Conservation (phyloP, 2,329 filamentous ascomycete species). For the Fusarium sp. region DNA sequence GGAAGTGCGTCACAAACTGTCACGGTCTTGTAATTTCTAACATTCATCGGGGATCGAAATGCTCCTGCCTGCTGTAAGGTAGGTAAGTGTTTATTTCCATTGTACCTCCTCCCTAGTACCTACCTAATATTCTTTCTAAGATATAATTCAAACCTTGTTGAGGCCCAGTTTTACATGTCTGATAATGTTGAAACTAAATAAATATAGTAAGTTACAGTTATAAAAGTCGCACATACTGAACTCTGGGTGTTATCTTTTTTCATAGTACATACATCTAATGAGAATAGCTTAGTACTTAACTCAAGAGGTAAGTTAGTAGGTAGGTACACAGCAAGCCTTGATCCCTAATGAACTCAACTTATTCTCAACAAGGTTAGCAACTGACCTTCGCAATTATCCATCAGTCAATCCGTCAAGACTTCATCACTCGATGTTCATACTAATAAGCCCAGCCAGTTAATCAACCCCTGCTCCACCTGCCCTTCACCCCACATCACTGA, state of each 20-base stretch:
- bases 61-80: not conserved
- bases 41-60: not conserved
- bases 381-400: not conserved
- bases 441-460: not conserved
- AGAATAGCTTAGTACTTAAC: not conserved
- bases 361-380: not conserved
- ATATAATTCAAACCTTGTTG: not conserved
- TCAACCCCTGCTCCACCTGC: not conserved
- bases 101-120: not conserved
- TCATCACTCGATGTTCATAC: not conserved
- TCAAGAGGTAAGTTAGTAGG: not conserved
- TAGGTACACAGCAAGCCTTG: not conserved
- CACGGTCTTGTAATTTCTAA: constrained; percentile 14
- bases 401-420: not conserved
- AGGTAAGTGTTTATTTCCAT: not conserved
- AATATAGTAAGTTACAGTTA: not conserved
- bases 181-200: not conserved
- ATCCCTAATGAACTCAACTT: not conserved
- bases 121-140: not conserved
- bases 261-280: not conserved
- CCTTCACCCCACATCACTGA: not conserved
- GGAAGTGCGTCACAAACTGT: constrained; percentile 30
- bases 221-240: not conserved
- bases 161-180: not conserved
- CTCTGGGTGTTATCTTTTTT: not conserved